Evolutionary conservation across 176 grass and related monocot genomes (phyloP), one percentile per base, ranked within the genome.

Genomic region (Chloris gayana): DNA sequence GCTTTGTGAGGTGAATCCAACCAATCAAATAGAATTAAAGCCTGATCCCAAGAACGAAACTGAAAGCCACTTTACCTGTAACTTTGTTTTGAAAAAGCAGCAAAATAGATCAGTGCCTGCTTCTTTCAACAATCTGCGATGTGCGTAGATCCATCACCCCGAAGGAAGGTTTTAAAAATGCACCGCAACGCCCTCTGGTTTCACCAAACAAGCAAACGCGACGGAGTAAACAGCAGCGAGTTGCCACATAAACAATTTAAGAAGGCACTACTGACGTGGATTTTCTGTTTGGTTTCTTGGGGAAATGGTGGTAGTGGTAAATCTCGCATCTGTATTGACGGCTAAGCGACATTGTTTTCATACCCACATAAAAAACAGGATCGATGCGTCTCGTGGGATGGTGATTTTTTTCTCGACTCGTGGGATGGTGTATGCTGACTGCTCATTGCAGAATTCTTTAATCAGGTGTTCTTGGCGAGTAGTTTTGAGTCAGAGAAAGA

Each of bases 161-260:
- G 35, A 37, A n/a, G 21, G 35, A 65, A 24, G 9, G 4, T 56
- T 37, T 42, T 10, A 29, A 35, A 50, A 75, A 62, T 39, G n/a
- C 49, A 68, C 30, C 22, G 21, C 12, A 37, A 19, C 45, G 71
- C 71, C 82, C 76, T 79, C 35, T n/a, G 82, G 37, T 76, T 58
- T 63, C 22, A 29, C 30, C 65, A 56, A 72, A 72, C 71, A 70
- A 44, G 59, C 58, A 14, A 29, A 29, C 11, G 14, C 12, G 25
- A 61, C 25, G 12, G 57, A 60, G 57, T 12, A 26, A 74, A 61
- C 78, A 68, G 37, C 32, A 54, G 58, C 88, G 58, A 66, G 59
- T 74, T 42, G 73, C 88, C 88, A 22, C 83, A 54, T 68, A 82
- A 60, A 85, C 68, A 29, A 67, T 19, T 51, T 44, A 25, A 21